phyloP scores from a whole-genome alignment of 2,329 filamentous ascomycete species.

The Ophiostoma sp. region DNA sequence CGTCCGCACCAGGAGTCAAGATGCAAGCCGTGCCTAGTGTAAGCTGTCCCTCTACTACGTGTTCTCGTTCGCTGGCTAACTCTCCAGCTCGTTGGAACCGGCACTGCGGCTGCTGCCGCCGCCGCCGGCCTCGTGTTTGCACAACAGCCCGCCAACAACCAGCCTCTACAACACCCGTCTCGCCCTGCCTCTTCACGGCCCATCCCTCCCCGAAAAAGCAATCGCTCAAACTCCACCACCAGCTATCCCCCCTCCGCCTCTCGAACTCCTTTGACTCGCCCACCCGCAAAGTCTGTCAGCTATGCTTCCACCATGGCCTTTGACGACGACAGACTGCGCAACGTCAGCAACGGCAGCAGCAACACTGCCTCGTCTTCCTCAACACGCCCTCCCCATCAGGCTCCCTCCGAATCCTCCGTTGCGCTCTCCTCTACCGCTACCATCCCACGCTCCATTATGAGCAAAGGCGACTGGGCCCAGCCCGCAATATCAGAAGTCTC shows the following conservation, averaged over 20 bases:
- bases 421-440: constrained; percentile 31
- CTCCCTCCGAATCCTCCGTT: constrained; percentile 25
- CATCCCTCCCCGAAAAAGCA: constrained; percentile 28
- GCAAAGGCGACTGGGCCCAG: constrained; percentile 35
- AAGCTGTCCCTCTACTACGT: constrained; percentile 32
- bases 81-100: constrained; percentile 53
- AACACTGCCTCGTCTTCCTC: constrained; percentile 26
- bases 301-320: constrained; percentile 28
- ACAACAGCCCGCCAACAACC: constrained; percentile 46
- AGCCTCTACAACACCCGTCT: constrained; percentile 29
- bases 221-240: constrained; percentile 24
- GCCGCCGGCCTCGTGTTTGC: constrained; percentile 55
- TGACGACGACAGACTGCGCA: constrained; percentile 22
- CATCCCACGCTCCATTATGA: constrained; percentile 35
- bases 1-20: constrained; percentile 28
- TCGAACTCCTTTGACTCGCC: constrained; percentile 35
- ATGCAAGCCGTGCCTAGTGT: constrained; percentile 43
- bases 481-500: constrained; percentile 40
- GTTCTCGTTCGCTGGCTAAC: background rate
- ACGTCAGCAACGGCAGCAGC: constrained; percentile 33
- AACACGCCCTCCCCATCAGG: constrained; percentile 18
- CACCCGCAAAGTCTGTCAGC: constrained; percentile 40
- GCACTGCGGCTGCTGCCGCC: constrained; percentile 56
- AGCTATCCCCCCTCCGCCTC: constrained; percentile 14
- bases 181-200: background rate